Evolutionary conservation across 352 stramenopile species (phyloP), one percentile per base, ranked within the genome.

Genomic region (Phytopythium helicoides): DNA sequence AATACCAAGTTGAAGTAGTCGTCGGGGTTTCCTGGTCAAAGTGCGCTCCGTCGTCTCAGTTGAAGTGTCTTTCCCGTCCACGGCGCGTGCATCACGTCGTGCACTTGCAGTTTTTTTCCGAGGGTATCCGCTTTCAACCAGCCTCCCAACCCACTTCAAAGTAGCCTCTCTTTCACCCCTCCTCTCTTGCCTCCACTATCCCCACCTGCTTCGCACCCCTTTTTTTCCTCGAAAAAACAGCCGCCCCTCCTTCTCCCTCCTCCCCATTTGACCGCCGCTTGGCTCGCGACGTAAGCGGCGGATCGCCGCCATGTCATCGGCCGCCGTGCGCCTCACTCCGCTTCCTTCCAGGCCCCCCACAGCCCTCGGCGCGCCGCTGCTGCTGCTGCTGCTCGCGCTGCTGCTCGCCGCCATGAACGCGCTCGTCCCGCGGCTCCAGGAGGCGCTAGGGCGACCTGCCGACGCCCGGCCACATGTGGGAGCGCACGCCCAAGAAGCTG

Each of bases 401-500:
- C 8, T 18, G 3, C 8, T 16, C 5, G 21, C 22, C 14, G 16
- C 15, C 14, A 49, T 49, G 42, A 37, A 23, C 42, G 22, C 15
- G 23, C n/a, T 49, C 15, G 19, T 49, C 10, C 42, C 42, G 22
- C 42, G 42, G 1, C 23, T 37, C 3, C 42, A 37, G 23, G 42
- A 16, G 22, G 25, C 42, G 25, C 42, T 49, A 5, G n/a, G 42
- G 19, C 6, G 42, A 49, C 11, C 1, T 21, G 25, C 16, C 26
- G 15, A 7, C 25, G 16, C 16, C 42, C 26, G 42, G 10, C 7
- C 15, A 49, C 14, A 23, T 49, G 42, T 49, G 42, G 42, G 25
- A 23, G 42, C 22, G 42, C 14, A 34, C 57, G 2, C 64, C 64
- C 22, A 64, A 60, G 44, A 87, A 87, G 65, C 68, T 81, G 41